Evolutionary conservation across 1,284 basidiomycete species (phyloP).

Genomic region (Rhodotorula sp.): DNA sequence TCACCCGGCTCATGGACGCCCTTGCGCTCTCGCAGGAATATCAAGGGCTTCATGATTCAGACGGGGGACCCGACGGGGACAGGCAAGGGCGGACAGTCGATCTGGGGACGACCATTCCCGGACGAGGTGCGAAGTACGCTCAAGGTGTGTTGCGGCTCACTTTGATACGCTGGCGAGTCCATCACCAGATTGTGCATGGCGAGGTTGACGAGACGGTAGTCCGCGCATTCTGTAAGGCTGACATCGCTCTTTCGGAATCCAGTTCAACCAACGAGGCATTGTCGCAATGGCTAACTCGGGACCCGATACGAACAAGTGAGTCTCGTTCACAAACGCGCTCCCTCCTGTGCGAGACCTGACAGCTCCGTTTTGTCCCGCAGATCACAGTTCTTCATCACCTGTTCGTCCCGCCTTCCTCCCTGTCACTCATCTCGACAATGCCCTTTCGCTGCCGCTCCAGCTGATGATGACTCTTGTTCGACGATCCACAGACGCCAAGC

Average conservation of each 20-base stretch:
- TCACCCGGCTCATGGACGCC: background rate
- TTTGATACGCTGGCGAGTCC: background rate
- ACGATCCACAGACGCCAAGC: slow-evolving; percentile 63
- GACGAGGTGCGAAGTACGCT: slow-evolving; percentile 89
- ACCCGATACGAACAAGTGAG: slow-evolving; percentile 82
- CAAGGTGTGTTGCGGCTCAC: slow-evolving; percentile 61
- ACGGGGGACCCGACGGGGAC: slow-evolving; percentile 51
- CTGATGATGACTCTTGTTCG: background rate
- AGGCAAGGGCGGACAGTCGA: slow-evolving; percentile 56
- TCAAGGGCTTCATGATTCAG: slow-evolving; percentile 86
- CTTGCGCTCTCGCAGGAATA: slow-evolving; percentile 59
- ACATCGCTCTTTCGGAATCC: slow-evolving; percentile 15
- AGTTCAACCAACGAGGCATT: slow-evolving; percentile 91
- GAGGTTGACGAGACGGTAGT: background rate
- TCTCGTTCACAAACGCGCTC: slow-evolving; percentile 1
- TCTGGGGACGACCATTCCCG: slow-evolving; percentile 71
- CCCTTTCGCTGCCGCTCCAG: background rate
- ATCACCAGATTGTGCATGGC: background rate
- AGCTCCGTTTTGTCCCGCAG: slow-evolving; percentile 10
- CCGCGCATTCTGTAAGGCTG: background rate
- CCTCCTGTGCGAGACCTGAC: too few relatives aligned
- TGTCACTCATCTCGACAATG: too few relatives aligned
- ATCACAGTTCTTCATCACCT: slow-evolving; percentile 85
- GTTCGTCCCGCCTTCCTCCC: slow-evolving; percentile 10
- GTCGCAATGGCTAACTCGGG: slow-evolving; percentile 98